Base-by-base conservation (phyloP, 306 rosid species). In the Pachyrhizus erosus region DNA sequence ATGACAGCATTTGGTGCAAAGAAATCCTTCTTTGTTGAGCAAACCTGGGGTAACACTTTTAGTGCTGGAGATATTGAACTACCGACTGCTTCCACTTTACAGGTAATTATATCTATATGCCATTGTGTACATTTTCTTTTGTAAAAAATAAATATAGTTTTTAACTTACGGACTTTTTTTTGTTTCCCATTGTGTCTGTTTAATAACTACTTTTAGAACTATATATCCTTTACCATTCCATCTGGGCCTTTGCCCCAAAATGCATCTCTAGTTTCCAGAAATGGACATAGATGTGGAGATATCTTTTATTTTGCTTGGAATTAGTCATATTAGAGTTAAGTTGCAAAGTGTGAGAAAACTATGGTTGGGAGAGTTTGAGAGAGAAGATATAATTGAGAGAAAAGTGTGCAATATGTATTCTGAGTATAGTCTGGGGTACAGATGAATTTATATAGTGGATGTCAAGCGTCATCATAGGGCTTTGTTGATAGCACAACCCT, bases 41-140 rank as follows among this genome's bases (percentile, higher is more conserved):
- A 96, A 91, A 89, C 92, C 97, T 52, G 99, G 97, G 3, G 98
- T 92, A 70, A 91, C 99, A 42, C 94, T 96, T 82, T 84, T 93
- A 90, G 91, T 96, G 87, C 98, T 96, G 82, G 99, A 96, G 91
- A 92, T 96, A 77, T 81, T 96, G 93, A 96, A 96, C 93, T 96
- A 96, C 76, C 91, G 99, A 71, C 86, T 96, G 78, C 98, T 96
- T 86, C 98, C 99, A 75, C 93, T 93, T 70, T 96, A 96, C 91
- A 96, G 99, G 98, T 93, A 84, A 86, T 74, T 84, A 70, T 76
- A 77, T 77, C 58, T 74, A 12, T 72, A 52, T 37, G 18, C 77
- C 49, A 64, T 60, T 5, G 13, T 46, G 42, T 42, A 51, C 23
- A 37, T 51, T 62, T 67, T 80, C 64, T 52, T 33, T 51, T 34